Percentiles rank a stretch among this genome's conserved stretches.
Conservation (phyloP, 2,329 filamentous ascomycete species). For the Ascomycota sp. region DNA sequence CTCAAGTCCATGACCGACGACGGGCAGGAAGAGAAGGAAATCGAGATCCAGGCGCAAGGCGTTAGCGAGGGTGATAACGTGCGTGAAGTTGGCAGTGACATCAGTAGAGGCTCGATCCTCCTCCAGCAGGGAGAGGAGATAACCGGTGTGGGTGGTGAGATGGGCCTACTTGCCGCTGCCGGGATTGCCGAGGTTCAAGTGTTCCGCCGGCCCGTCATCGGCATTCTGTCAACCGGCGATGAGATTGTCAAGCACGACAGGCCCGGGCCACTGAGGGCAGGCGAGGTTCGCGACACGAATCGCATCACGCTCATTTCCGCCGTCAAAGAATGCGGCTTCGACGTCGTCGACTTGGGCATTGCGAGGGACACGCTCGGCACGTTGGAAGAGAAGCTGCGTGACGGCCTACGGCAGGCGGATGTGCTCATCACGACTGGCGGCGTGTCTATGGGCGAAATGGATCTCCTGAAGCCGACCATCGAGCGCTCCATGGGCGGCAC, state of each 20-base stretch:
- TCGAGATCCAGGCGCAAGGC: slow-evolving; percentile 63
- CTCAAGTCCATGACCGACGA: slow-evolving; percentile 56
- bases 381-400: slow-evolving; percentile 56
- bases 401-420: slow-evolving; percentile 51
- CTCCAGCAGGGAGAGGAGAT: slow-evolving; percentile 62
- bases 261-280: slow-evolving; percentile 39
- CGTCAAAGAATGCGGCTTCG: slow-evolving; percentile 49
- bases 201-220: slow-evolving; percentile 57
- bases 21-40: slow-evolving; percentile 60
- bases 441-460: slow-evolving; percentile 93
- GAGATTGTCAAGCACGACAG: slow-evolving; percentile 63
- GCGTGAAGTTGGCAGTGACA: slow-evolving; percentile 74
- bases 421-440: slow-evolving; percentile 81
- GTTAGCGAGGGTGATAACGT: slow-evolving; percentile 69
- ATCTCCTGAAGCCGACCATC: slow-evolving; percentile 87
- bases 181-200: slow-evolving; percentile 49
- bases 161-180: slow-evolving; percentile 71
- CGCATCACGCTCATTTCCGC: slow-evolving; percentile 69
- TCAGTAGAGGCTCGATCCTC: slow-evolving; percentile 45
- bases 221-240: slow-evolving; percentile 81
- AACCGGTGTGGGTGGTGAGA: slow-evolving; percentile 68
- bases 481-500: slow-evolving; percentile 74
- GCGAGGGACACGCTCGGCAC: slow-evolving; percentile 49
- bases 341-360: slow-evolving; percentile 69
- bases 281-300: slow-evolving; percentile 87